Percentiles rank a stretch among this genome's conserved stretches.
These are phyloP conservation scores for Sarocladiaceae sp. DNA, from an alignment of 2,329 filamentous ascomycete species.

Conservation along the genomic window DNA sequence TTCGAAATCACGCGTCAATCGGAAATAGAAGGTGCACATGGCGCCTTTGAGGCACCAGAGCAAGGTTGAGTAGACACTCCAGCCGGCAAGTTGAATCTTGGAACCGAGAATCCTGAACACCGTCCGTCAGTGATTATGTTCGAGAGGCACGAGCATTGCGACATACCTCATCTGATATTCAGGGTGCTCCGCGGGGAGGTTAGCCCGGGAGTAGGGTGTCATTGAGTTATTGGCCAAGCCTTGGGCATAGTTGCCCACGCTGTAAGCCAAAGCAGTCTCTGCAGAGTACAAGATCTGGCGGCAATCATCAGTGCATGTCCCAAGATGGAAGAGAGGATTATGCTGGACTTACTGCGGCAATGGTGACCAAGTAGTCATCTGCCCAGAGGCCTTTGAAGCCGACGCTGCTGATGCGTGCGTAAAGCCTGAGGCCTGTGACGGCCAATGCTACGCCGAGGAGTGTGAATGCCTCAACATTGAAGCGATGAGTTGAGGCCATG, in stretches of 20 bases:
- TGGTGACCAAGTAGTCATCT: constrained; percentile 57
- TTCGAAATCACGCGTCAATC: constrained; percentile 40
- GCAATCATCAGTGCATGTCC: neutral
- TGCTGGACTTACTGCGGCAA: constrained; percentile 40
- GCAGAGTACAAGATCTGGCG: constrained; percentile 45
- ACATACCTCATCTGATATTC: constrained; percentile 38
- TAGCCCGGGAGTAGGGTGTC: constrained; percentile 43
- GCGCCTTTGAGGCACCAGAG: constrained; percentile 54
- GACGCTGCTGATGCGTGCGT: constrained; percentile 41
- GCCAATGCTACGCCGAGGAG: constrained; percentile 42
- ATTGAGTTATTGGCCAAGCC: constrained; percentile 56
- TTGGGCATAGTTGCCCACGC: constrained; percentile 40
- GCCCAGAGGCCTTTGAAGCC: constrained; percentile 46
- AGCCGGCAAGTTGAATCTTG: constrained; percentile 52
- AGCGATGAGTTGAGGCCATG: constrained; percentile 7
- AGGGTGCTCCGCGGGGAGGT: constrained; percentile 35
- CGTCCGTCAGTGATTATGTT: neutral
- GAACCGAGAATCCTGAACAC: constrained; percentile 44
- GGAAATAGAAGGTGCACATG: constrained; percentile 51
- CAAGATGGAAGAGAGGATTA: neutral
- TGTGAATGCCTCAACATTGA: constrained; percentile 19
- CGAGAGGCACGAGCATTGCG: neutral
- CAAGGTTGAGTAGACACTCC: constrained; percentile 49
- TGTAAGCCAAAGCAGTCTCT: constrained; percentile 47
- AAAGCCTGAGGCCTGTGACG: constrained; percentile 44